A percentile compares a stretch with the other conserved stretches of the same genome.
These are phyloP conservation scores for Lineolata rhizophorae DNA, from an alignment of 495 filamentous ascomycete genomes.

Conservation along the genomic window DNA sequence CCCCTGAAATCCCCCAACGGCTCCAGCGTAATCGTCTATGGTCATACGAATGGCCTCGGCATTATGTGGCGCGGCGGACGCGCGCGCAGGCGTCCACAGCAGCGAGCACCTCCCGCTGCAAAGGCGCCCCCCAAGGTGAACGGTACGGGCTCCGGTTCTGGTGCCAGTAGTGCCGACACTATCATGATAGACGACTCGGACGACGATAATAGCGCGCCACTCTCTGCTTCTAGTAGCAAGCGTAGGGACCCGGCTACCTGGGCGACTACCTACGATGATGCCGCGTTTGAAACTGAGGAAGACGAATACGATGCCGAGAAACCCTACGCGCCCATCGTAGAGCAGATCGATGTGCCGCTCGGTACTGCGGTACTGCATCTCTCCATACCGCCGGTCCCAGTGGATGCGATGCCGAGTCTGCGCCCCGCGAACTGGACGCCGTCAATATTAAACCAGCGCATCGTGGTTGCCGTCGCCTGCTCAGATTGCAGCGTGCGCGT, in stretches of 20 bases:
- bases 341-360: constrained; percentile 16
- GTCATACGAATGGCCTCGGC: constrained; percentile 55
- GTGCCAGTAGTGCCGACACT: constrained; percentile 24
- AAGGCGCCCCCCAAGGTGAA: constrained; percentile 13
- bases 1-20: constrained; percentile 62
- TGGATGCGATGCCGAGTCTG: constrained; percentile 1
- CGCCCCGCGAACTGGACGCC: constrained; percentile 27
- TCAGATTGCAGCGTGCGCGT: constrained; percentile 45
- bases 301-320: constrained; percentile 33
- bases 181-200: constrained; percentile 68
- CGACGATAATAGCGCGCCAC: constrained; percentile 38
- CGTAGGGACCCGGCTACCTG: too few relatives aligned
- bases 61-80: constrained; percentile 65
- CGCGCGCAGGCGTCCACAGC: constrained; percentile 28
- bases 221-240: too few relatives aligned
- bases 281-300: constrained; percentile 33
- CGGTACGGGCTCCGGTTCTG: constrained; percentile 18
- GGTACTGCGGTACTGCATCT: constrained; percentile 18
- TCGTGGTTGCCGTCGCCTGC: constrained; percentile 52
- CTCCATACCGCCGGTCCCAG: constrained; percentile 15
- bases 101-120: constrained; percentile 14
- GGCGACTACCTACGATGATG: too few relatives aligned
- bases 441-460: constrained; percentile 34
- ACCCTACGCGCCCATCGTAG: constrained; percentile 21
- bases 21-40: constrained; percentile 64